Percentiles rank a stretch among this genome's conserved stretches.
These are phyloP conservation scores for Salinomyces thailandicus DNA, from an alignment of 2,329 filamentous ascomycete species.

Conservation along the genomic window DNA sequence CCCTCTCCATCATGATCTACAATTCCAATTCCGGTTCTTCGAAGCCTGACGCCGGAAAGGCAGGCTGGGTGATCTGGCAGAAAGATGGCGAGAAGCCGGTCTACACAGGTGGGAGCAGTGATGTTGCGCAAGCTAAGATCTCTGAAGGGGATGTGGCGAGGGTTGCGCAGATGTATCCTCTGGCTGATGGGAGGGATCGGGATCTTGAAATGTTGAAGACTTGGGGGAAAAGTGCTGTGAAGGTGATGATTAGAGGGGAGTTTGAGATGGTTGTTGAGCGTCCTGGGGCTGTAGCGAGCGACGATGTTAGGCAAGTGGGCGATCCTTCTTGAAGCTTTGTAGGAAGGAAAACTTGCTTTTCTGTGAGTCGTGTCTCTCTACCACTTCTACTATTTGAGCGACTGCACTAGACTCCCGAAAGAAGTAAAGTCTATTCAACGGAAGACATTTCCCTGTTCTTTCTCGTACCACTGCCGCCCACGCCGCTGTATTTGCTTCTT, in stretches of 20 bases:
- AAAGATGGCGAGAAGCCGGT: background rate
- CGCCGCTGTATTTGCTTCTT: too few relatives aligned
- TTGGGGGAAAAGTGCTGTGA: background rate
- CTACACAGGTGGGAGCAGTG: conserved; percentile 1
- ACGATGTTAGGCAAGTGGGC: too few relatives aligned
- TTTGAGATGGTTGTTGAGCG: conserved; percentile 1
- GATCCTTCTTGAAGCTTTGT: too few relatives aligned
- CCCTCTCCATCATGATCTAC: conserved; percentile 4
- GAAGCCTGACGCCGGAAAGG: background rate
- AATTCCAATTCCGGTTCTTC: background rate
- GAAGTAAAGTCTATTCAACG: too few relatives aligned
- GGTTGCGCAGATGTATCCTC: conserved; percentile 3
- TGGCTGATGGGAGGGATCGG: background rate
- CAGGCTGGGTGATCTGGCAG: background rate
- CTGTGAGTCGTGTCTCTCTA: too few relatives aligned
- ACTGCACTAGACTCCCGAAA: too few relatives aligned
- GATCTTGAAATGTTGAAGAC: background rate
- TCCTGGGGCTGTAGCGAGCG: too few relatives aligned
- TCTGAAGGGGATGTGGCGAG: conserved; percentile 2
- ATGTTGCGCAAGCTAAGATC: background rate
- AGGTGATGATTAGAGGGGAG: conserved; percentile 1
- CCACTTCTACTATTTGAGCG: too few relatives aligned
- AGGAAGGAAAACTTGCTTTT: too few relatives aligned
- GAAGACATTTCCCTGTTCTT: too few relatives aligned
- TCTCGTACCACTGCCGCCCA: too few relatives aligned